Conservation (phyloP, 2,329 filamentous ascomycete genomes). For the Fusarium graminum region DNA sequence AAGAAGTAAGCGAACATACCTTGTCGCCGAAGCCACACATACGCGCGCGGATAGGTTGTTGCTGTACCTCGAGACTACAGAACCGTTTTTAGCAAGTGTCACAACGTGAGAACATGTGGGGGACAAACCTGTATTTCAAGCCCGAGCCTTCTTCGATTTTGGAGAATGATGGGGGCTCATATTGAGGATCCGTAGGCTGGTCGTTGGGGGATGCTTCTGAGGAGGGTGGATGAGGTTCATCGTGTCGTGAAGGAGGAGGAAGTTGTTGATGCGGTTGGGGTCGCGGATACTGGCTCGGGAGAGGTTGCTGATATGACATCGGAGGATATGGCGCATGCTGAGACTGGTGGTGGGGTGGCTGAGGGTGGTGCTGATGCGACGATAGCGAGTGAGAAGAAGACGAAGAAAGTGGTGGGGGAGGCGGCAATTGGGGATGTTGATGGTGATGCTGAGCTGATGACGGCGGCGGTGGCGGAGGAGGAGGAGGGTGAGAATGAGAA, state of each 20-base stretch:
- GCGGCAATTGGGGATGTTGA: constrained; percentile 29
- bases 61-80: constrained; percentile 79
- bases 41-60: constrained; percentile 91
- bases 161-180: constrained; percentile 49
- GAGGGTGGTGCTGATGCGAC: constrained; percentile 39
- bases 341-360: constrained; percentile 38
- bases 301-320: constrained; percentile 44
- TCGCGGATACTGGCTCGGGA: constrained; percentile 44
- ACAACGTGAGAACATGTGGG: background rate
- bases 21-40: constrained; percentile 99
- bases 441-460: constrained; percentile 34
- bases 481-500: constrained; percentile 26
- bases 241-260: constrained; percentile 42
- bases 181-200: constrained; percentile 29
- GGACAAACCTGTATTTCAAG: constrained; percentile 54
- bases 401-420: constrained; percentile 10
- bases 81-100: constrained; percentile 34
- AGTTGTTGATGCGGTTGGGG: constrained; percentile 46
- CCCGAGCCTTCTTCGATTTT: constrained; percentile 54
- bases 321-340: constrained; percentile 42
- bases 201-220: constrained; percentile 36
- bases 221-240: constrained; percentile 42
- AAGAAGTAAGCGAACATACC: constrained; percentile 62
- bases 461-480: constrained; percentile 29
- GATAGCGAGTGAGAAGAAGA: constrained; percentile 43